phyloP scores from a whole-genome alignment of 148 eudicot genomes.

The Rhododendron mucronatum region DNA sequence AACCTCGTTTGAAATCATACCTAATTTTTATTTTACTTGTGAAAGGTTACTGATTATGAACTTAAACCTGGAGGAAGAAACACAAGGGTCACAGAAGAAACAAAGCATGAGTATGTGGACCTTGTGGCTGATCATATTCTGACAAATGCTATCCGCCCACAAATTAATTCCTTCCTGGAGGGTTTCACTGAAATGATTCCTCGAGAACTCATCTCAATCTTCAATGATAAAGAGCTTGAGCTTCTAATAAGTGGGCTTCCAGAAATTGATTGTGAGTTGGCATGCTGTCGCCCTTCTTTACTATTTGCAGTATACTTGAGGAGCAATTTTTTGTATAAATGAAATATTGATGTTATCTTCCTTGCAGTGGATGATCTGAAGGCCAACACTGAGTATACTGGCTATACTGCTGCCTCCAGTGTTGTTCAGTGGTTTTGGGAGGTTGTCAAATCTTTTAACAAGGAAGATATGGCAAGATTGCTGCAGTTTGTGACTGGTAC shows the following conservation, averaged over 20 bases:
- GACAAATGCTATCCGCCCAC: constrained; percentile 98
- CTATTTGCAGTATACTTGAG: not conserved
- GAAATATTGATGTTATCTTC: constrained; percentile 13
- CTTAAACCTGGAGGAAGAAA: constrained; percentile 99
- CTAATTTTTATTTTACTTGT: constrained; percentile 10
- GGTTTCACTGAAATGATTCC: constrained; percentile 92
- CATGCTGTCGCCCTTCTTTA: constrained; percentile 3
- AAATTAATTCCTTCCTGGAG: constrained; percentile 88
- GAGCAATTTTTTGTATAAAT: not conserved
- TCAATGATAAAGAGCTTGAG: constrained; percentile 97
- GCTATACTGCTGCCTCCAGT: constrained; percentile 69
- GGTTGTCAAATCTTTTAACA: constrained; percentile 74
- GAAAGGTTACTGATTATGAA: constrained; percentile 91
- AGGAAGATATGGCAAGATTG: constrained; percentile 94
- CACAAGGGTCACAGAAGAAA: constrained; percentile 92
- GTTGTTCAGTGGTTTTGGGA: constrained; percentile 99
- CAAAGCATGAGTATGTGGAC: constrained; percentile 96
- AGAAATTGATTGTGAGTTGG: constrained; percentile 84
- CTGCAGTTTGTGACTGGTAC: constrained; percentile 98
- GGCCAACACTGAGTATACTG: constrained; percentile 91
- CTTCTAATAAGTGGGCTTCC: constrained; percentile 98
- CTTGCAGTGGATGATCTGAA: constrained; percentile 92
- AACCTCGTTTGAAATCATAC: not conserved
- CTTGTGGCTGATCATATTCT: constrained; percentile 96
- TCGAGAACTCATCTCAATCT: constrained; percentile 80